Base-by-base conservation (phyloP, 371 early-diverging fungal genomes). In the Mucor piriformis region DNA sequence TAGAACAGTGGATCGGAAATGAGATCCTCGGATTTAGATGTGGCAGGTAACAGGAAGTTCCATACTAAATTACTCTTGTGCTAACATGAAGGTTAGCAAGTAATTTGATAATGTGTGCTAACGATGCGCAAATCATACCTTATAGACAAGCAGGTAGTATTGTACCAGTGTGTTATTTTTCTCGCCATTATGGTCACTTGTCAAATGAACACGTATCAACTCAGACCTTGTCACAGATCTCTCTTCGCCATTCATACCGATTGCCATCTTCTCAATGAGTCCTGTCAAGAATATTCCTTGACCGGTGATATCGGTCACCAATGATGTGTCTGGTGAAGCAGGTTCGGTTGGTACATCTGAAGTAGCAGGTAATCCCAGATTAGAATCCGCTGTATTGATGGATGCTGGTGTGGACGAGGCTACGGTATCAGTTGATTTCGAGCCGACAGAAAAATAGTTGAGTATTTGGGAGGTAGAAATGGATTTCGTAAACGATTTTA, bases 391-490 rank as follows among this genome's bases (percentile, higher is more conserved):
- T 3, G 43, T 48, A 23, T 13, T n/a, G 12, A 15, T 37, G 3
- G 37, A 33, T 3, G 54, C n/a, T 29, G 43, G 23, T 6, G 50
- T 27, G 8, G 52, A n/a, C 12, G 35, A 38, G 20, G 54, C 20
- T 3, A 29, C 24, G 6, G 63, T 47, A 2, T 61, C 61, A 0
- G 64, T 57, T 11, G 64, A 61, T 34, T 58, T 69, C 10, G 73
- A 61, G 1, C 80, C 47, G 0, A 79, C 59, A 21, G 70, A 63
- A 38, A 83, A 85, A 51, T 82, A 85, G 24, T 72, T 75, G 21
- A 85, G 61, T 24, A 85, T 72, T 32, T 79, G 79, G 4, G 82
- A 66, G 11, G 78, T 73, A 6, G 86, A 81, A 47, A 83, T 63
- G 7, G 86, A 73, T 51, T 80, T 80, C 42, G 82, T 79, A 47